These are phyloP conservation scores for Scheffersomyces spartinae DNA, from an alignment of 805 yeast genomes.

Conservation along the genomic window DNA sequence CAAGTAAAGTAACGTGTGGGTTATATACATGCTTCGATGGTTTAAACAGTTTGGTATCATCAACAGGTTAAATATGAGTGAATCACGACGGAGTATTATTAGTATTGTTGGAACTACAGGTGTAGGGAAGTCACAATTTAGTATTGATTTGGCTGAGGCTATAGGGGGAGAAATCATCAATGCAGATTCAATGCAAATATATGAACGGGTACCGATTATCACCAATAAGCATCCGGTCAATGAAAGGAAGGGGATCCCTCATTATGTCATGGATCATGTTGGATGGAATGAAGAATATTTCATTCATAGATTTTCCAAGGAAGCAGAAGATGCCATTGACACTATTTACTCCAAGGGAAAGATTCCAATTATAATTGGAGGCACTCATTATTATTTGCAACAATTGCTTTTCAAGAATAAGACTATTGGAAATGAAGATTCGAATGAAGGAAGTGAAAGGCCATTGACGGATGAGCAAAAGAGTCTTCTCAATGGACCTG, in stretches of 20 bases:
- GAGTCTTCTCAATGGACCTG: constrained; percentile 43
- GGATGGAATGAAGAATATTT: constrained; percentile 73
- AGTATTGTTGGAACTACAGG: constrained; percentile 91
- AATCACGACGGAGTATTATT: constrained; percentile 31
- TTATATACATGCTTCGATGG: constrained; percentile 3
- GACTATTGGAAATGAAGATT: constrained; percentile 32
- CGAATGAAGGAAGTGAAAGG: constrained; percentile 13
- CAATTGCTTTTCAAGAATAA: constrained; percentile 62
- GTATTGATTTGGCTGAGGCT: constrained; percentile 66
- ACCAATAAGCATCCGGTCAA: constrained; percentile 85
- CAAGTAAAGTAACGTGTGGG: no score
- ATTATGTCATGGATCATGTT: constrained; percentile 82
- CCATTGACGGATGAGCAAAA: constrained; percentile 19
- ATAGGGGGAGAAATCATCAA: constrained; percentile 84
- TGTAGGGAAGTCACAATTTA: constrained; percentile 84
- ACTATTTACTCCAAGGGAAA: constrained; percentile 60
- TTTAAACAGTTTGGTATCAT: constrained; percentile 1
- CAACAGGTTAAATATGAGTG: constrained; percentile 17
- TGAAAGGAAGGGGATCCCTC: constrained; percentile 66
- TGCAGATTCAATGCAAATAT: constrained; percentile 97
- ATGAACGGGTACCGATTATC: constrained; percentile 56
- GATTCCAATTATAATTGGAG: constrained; percentile 85
- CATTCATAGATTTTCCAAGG: constrained; percentile 66
- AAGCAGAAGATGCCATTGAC: constrained; percentile 51
- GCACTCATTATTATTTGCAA: constrained; percentile 89